Percentiles rank a stretch among this genome's conserved stretches.
These are phyloP conservation scores for Podospora pseudopauciseta DNA, from an alignment of 495 filamentous ascomycete species.

Conservation along the genomic window DNA sequence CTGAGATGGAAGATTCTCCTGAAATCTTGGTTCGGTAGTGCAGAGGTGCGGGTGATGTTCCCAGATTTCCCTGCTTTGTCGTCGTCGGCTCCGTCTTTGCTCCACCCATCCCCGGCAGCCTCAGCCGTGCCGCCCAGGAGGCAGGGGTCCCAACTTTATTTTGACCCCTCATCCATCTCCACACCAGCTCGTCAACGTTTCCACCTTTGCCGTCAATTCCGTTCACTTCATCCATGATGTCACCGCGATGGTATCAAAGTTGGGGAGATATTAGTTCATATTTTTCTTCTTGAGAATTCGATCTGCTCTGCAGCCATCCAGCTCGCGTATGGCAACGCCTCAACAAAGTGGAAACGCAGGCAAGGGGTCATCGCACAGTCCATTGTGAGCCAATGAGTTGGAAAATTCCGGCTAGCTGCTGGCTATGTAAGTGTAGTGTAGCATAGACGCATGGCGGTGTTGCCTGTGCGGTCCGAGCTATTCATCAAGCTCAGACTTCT, in stretches of 20 bases:
- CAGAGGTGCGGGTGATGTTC: neutral
- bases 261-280: neutral
- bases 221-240: neutral
- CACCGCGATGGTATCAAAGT: neutral
- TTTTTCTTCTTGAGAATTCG: neutral
- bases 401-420: neutral
- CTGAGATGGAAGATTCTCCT: neutral
- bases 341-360: neutral
- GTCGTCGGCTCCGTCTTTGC: slow-evolving; percentile 5
- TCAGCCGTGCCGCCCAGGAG: slow-evolving; percentile 12
- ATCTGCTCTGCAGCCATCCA: neutral
- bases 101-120: neutral
- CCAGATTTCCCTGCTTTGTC: neutral
- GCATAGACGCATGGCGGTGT: neutral
- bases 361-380: neutral
- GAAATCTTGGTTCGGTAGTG: neutral
- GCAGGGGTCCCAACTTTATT: slow-evolving; percentile 30
- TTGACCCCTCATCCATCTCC: slow-evolving; percentile 12
- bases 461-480: neutral
- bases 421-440: neutral
- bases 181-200: too few species aligned
- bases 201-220: neutral
- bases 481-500: slow-evolving; percentile 25
- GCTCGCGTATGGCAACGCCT: neutral
- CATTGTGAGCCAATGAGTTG: neutral